Conservation (phyloP, 495 filamentous ascomycete genomes). For the Aspergillus wentii region DNA sequence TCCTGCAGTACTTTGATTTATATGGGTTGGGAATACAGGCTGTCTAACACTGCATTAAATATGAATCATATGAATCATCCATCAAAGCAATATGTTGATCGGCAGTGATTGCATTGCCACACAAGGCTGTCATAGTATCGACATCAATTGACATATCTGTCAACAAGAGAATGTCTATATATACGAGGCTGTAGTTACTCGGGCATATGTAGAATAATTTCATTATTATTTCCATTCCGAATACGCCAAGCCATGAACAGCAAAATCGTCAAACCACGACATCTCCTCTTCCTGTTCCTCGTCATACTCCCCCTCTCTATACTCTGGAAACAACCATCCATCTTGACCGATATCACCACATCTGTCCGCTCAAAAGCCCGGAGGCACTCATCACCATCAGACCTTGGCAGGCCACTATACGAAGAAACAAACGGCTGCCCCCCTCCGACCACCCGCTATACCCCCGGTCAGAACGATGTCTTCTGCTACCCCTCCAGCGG, state of each 20-base stretch:
- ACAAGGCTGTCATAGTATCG: neutral
- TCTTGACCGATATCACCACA: neutral
- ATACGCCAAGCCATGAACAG: neutral
- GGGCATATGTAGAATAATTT: too few relatives aligned
- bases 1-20: too few relatives aligned
- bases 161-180: neutral
- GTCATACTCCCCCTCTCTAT: neutral
- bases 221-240: too few relatives aligned
- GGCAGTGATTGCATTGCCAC: neutral
- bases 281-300: neutral
- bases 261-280: neutral
- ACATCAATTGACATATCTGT: neutral
- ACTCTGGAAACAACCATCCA: neutral
- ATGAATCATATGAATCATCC: too few relatives aligned
- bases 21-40: too few relatives aligned
- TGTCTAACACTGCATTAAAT: too few relatives aligned
- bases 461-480: neutral
- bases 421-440: neutral
- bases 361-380: neutral
- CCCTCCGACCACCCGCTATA: constrained; percentile 6
- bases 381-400: neutral
- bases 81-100: neutral
- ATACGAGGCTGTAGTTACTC: too few relatives aligned
- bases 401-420: too few relatives aligned
- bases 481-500: constrained; percentile 7